Base-by-base conservation (phyloP, 140 eudicot genomes). In the Ambrosia hybrid region DNA sequence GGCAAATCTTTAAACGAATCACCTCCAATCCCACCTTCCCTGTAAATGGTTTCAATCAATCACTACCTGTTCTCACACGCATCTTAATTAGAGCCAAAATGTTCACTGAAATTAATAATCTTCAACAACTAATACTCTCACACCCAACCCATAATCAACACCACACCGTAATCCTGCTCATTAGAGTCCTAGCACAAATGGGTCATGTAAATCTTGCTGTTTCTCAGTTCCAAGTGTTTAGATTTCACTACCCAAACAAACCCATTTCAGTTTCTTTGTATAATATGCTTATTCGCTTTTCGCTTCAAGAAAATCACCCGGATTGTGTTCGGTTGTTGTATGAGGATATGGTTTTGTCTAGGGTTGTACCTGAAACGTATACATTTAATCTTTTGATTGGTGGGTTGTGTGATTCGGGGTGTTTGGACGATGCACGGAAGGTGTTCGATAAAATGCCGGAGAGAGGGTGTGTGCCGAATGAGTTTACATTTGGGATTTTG, bases 361-460 rank as follows among this genome's bases (percentile, higher is more conserved):
- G 84, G 82, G 87, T 90, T 71, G 30, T 53, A 10, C 96, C 87
- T 1, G 81, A 85, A 49, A 88, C 92, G 8, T 90, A 85, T 71
- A 87, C 97, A 67, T 83, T 85, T 51, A 90, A 93, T 68, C 88
- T 93, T 55, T 77, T 93, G 84, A 93, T 90, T 16, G 58, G 61
- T 5, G 93, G 80, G 36, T 38, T 90, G 57, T 87, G 98, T 78
- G 89, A 93, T 72, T 79, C 83, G 8, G 97, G 91, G 4, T 79
- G 86, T 65, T 69, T 93, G 64, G 88, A 82, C 11, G 94, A 85
- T 81, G 98, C 98, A 39, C 86, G 89, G 2, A 70, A 82, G 13
- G 60, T 93, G 91, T 82, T 93, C 62, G 98, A 93, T 82, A 90
- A 80, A 89, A 90, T 93, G 98, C 55, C 63, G 55, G 89, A 85